Evolutionary conservation across 805 yeast genomes (phyloP).

Genomic region (Ogataea sp.): DNA sequence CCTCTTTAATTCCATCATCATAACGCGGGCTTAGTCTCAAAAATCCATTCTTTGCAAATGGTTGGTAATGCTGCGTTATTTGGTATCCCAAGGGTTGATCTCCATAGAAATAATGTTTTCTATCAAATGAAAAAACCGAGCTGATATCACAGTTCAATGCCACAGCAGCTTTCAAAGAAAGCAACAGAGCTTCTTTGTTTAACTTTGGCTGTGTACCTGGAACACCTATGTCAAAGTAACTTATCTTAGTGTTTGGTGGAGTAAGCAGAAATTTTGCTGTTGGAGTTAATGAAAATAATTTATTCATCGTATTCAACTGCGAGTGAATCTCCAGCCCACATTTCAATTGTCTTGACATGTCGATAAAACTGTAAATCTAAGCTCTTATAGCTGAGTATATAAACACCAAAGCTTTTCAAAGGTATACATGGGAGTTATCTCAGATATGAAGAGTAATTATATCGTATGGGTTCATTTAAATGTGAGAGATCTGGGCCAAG

Average conservation of each 20-base stretch:
- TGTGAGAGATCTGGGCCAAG: too few species aligned
- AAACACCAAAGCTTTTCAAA: too few species aligned
- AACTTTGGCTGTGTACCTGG: conserved; percentile 91
- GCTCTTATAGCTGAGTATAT: too few species aligned
- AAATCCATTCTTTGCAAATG: conserved; percentile 65
- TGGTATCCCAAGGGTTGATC: conserved; percentile 97
- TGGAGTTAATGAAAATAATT: conserved; percentile 65
- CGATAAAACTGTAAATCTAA: too few species aligned
- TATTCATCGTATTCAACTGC: conserved; percentile 65
- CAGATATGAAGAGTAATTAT: too few species aligned
- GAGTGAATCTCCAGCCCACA: conserved; percentile 95
- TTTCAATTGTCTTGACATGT: conserved; percentile 31
- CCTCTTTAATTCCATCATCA: conserved; percentile 43
- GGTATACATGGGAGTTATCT: too few species aligned
- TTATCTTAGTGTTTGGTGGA: conserved; percentile 59
- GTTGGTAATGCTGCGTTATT: conserved; percentile 81
- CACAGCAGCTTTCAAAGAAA: conserved; percentile 65
- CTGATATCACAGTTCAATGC: conserved; percentile 59
- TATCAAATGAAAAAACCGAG: conserved; percentile 60
- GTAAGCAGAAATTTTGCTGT: conserved; percentile 33
- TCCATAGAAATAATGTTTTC: conserved; percentile 93
- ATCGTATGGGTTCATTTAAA: too few species aligned
- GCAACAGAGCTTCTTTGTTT: conserved; percentile 63
- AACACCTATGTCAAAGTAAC: conserved; percentile 75
- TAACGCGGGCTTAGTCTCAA: conserved; percentile 37